phyloP scores from a whole-genome alignment of 2,329 filamentous ascomycete species.

The Phyllosticta capitalensis region DNA sequence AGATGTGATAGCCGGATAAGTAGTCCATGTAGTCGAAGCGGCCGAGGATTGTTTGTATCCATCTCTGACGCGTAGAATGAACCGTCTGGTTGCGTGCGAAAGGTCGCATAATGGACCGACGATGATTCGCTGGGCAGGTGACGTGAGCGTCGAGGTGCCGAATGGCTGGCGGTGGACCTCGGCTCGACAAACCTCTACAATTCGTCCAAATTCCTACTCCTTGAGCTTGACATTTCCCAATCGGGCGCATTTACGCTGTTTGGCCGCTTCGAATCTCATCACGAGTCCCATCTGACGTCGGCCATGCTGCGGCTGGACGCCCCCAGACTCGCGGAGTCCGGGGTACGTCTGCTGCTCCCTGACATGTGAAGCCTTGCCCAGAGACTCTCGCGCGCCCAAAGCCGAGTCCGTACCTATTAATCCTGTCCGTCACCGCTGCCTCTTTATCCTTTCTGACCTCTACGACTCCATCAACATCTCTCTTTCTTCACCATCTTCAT shows the following conservation, averaged over 20 bases:
- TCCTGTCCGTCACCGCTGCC: conserved; percentile 5
- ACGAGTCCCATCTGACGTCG: neutral
- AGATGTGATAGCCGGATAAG: neutral
- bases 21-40: neutral
- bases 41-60: neutral
- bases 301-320: conserved; percentile 3
- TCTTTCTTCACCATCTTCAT: neutral
- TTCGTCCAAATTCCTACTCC: neutral
- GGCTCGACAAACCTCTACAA: neutral
- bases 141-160: neutral
- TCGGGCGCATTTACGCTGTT: neutral
- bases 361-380: conserved; percentile 9
- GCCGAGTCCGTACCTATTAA: conserved; percentile 9
- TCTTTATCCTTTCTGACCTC: conserved; percentile 5
- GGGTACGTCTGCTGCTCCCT: conserved; percentile 7
- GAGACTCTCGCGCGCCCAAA: neutral
- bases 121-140: neutral
- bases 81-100: neutral
- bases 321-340: conserved; percentile 9
- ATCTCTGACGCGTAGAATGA: neutral
- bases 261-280: neutral
- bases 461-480: neutral
- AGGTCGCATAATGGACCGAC: neutral
- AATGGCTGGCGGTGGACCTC: neutral
- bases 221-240: neutral